Conservation (phyloP, 257 asterid species). For the Solanum chiquidenum region DNA sequence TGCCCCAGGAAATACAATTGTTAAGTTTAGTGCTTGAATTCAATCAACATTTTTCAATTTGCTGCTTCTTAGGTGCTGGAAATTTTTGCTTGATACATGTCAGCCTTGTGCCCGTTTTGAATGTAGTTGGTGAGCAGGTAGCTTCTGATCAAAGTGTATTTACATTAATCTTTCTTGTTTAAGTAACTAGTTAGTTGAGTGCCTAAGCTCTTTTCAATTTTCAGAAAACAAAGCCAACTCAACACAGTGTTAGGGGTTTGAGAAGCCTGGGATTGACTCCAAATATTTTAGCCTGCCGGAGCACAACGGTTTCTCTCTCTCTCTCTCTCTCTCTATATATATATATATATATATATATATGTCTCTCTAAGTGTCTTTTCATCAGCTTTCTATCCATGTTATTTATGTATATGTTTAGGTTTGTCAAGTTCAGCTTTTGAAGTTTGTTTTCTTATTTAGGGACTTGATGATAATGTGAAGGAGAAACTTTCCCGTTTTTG, state of each 20-base stretch:
- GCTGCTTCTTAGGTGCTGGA: slow-evolving; percentile 43
- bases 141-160: neutral
- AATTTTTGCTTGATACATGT: slow-evolving; percentile 76
- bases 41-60: neutral
- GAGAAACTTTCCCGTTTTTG: slow-evolving; percentile 31
- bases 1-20: neutral
- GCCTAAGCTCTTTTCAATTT: neutral
- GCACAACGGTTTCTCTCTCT: slow-evolving; percentile 46
- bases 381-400: neutral
- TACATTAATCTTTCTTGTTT: neutral
- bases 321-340: neutral
- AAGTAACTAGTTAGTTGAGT: neutral
- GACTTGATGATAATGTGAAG: slow-evolving; percentile 17
- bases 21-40: neutral
- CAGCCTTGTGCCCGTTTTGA: slow-evolving; percentile 74
- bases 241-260: slow-evolving; percentile 77
- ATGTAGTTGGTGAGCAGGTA: slow-evolving; percentile 81
- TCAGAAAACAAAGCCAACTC: slow-evolving; percentile 88
- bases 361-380: neutral
- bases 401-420: neutral
- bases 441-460: slow-evolving; percentile 11
- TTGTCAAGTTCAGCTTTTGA: neutral
- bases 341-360: neutral
- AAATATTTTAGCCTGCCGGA: slow-evolving; percentile 73
- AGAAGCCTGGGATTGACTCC: slow-evolving; percentile 70